A percentile compares a stretch with the other conserved stretches of the same genome.
These are phyloP conservation scores for Ceratocystis colombiana DNA, from an alignment of 2,329 filamentous ascomycete species.

Conservation along the genomic window DNA sequence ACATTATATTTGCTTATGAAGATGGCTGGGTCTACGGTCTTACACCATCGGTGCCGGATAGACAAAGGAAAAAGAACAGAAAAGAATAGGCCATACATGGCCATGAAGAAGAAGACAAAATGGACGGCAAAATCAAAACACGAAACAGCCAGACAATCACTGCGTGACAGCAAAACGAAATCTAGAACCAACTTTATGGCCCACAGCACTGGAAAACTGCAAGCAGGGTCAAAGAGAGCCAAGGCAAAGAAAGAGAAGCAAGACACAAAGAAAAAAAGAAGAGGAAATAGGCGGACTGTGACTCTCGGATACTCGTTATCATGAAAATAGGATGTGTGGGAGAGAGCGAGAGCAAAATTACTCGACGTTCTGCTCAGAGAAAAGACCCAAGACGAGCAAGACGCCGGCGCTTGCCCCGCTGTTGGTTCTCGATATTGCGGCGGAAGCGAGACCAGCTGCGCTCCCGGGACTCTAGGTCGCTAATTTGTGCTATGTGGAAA, in stretches of 20 bases:
- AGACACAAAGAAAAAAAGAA: conserved; percentile 3
- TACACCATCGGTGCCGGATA: background rate
- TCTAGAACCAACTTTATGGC: background rate
- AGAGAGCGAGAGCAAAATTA: conserved; percentile 14
- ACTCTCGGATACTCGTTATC: background rate
- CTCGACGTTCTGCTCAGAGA: conserved; percentile 9
- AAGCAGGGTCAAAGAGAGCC: background rate
- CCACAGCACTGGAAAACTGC: background rate
- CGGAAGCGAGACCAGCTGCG: conserved; percentile 40
- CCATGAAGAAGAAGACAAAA: background rate
- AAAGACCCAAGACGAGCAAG: conserved; percentile 21
- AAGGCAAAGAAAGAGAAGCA: conserved; percentile 7
- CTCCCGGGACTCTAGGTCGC: conserved; percentile 42
- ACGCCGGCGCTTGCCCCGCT: conserved; percentile 25
- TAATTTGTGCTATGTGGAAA: conserved; percentile 39
- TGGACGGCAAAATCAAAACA: background rate
- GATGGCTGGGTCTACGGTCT: background rate
- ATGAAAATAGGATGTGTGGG: background rate
- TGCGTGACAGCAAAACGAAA: background rate
- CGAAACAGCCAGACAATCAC: background rate
- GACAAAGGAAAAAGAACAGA: background rate
- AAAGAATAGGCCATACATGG: no score
- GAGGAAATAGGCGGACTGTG: background rate
- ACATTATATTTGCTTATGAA: background rate
- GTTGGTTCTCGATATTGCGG: conserved; percentile 32